Evolutionary conservation across 495 filamentous ascomycete species (phyloP), one percentile per base, ranked within the genome.

Genomic region (Hyaloscypha bicolor): DNA sequence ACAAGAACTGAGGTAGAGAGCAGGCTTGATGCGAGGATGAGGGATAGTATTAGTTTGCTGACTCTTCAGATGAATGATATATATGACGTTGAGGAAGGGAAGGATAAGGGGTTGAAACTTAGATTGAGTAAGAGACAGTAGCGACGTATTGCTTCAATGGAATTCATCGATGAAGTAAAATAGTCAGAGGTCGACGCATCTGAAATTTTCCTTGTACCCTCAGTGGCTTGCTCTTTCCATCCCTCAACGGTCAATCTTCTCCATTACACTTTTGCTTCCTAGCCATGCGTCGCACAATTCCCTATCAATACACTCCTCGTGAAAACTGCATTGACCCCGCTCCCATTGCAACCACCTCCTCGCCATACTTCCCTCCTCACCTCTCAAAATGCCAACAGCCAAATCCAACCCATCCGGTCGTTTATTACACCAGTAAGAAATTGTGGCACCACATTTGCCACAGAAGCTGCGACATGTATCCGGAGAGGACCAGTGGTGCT

Each of bases 51-150:
- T 25, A 45, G 30, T 65, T 39, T 65, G 19, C 42, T 65, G 53
- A 65, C 63, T 21, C 53, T 65, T 6, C 63, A 65, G 53, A 65
- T 65, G 63, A 65, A 65, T 42, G 35, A 45, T 58, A 32, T 65
- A 25, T 65, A 65, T 57, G 53, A 65, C 48, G 32, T 65, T 65
- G 21, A 45, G 32, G 52, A 65, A 5, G 35, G 52, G 25, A 14
- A 65, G n/a, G 45, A 37, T n/a, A 64, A 64, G 53, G 63, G 63
- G 3, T 56, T 64, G 48, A 56, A 56, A 39, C 19, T 64, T 4
- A 64, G 62, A 64, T 55, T 64, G 16, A 56, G 22, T 21, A 64
- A 56, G 62, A 64, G 45, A 31, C 1, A 9, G 3, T 58, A 58
- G 55, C 25, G 25, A 25, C 1, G 25, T 25, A 25, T 25, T 25